These are phyloP conservation scores for Cicer pinnatifidum DNA, from an alignment of 306 rosid species.

Conservation along the genomic window DNA sequence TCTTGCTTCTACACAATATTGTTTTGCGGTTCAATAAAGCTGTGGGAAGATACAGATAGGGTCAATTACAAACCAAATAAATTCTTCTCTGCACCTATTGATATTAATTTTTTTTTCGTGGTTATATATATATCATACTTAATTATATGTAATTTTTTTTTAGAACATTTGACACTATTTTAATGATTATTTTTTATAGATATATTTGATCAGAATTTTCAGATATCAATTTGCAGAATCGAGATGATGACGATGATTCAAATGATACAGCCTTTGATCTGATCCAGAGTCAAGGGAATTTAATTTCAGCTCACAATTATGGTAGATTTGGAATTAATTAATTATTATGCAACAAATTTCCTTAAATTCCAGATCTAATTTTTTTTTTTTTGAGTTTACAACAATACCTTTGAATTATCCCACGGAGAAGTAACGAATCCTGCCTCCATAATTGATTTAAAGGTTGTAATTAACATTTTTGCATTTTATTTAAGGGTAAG, in stretches of 20 bases:
- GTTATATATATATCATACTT: background rate
- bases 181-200: slow-evolving; percentile 5
- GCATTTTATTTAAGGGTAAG: background rate
- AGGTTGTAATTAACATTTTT: background rate
- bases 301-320: slow-evolving; percentile 2
- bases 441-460: background rate
- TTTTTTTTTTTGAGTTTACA: no score
- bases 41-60: slow-evolving; percentile 98
- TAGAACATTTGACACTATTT: background rate
- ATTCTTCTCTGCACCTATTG: background rate
- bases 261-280: background rate
- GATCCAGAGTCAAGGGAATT: slow-evolving; percentile 30
- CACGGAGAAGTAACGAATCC: no score
- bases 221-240: slow-evolving; percentile 40
- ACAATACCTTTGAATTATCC: no score
- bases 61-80: slow-evolving; percentile 47
- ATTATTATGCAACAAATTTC: background rate
- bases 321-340: slow-evolving; percentile 10
- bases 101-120: background rate
- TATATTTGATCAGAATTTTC: slow-evolving; percentile 34
- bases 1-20: slow-evolving; percentile 33
- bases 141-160: background rate
- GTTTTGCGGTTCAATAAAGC: slow-evolving; percentile 98
- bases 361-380: slow-evolving; percentile 38
- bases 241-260: background rate